Evolutionary conservation across 2,329 filamentous ascomycete genomes (phyloP).

Genomic region (Talaromyces rugulosus): DNA sequence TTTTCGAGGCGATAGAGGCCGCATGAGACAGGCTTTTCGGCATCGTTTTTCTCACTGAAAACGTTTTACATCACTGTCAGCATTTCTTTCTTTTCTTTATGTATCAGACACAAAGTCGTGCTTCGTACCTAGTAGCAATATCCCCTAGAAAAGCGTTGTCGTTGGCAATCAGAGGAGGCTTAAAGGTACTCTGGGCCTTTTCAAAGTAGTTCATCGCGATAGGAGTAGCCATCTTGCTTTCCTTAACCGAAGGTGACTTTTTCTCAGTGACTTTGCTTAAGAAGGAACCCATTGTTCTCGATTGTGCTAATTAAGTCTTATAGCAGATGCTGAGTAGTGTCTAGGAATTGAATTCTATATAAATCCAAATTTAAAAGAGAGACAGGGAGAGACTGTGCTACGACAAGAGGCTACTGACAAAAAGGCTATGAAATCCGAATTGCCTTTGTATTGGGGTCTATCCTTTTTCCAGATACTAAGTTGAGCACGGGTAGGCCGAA

Average conservation of each 20-base stretch:
- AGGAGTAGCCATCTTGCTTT: conserved; percentile 12
- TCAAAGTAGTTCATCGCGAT: conserved; percentile 49
- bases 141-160: conserved; percentile 67
- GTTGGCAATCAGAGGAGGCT: conserved; percentile 62
- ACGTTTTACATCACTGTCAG: not conserved
- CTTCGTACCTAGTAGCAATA: conserved; percentile 49
- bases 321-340: not conserved
- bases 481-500: not conserved
- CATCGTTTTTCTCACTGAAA: conserved; percentile 49
- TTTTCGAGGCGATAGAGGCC: conserved; percentile 67
- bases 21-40: conserved; percentile 57
- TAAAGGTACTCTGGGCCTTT: conserved; percentile 57
- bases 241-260: not conserved
- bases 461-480: too few relatives aligned
- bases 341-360: not conserved
- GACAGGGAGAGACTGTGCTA: not conserved
- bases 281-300: conserved; percentile 2
- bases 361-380: not conserved
- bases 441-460: not conserved
- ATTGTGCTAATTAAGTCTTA: not conserved
- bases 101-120: not conserved
- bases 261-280: conserved; percentile 7
- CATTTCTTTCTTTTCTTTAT: not conserved
- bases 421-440: not conserved
- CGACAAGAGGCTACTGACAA: not conserved